Conservation (phyloP, 495 filamentous ascomycete species). For the Neurospora sp. region DNA sequence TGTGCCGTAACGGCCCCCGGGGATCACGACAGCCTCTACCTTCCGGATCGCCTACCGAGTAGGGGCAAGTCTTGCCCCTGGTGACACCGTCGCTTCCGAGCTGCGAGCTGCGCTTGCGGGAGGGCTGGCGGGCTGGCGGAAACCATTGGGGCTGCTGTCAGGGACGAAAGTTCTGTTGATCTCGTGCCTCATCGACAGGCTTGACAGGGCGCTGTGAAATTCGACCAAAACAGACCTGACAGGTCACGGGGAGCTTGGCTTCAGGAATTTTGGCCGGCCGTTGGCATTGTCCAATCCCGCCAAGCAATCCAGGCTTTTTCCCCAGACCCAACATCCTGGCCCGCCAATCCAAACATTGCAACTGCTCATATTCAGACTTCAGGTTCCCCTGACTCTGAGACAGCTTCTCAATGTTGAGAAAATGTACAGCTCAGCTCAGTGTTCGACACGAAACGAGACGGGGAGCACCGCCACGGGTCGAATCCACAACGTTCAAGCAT, state of each 20-base stretch:
- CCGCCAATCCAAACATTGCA: background rate
- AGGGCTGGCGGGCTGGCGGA: slow-evolving; percentile 4
- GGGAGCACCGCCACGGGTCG: background rate
- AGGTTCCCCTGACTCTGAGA: background rate
- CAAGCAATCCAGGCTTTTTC: background rate
- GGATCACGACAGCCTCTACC: slow-evolving; percentile 1
- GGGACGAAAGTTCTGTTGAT: slow-evolving; percentile 21
- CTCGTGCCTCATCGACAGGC: slow-evolving; percentile 14
- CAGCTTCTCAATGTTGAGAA: background rate
- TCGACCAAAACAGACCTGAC: background rate
- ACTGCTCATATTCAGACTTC: background rate
- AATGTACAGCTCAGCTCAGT: background rate
- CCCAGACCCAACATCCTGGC: background rate
- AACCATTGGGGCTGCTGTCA: background rate
- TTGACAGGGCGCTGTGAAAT: background rate
- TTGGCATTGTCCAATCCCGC: background rate
- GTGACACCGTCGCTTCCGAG: background rate
- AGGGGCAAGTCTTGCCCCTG: background rate
- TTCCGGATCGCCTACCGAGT: background rate
- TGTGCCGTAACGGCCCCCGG: slow-evolving; percentile 6
- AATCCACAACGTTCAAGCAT: background rate
- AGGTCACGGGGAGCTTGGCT: background rate
- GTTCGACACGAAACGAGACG: background rate
- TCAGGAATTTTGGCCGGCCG: background rate
- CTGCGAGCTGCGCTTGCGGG: slow-evolving; percentile 5